Evolutionary conservation across 169 alveolate genomes (phyloP), one percentile per base, ranked within the genome.

Genomic region (Plasmodium coatneyi): DNA sequence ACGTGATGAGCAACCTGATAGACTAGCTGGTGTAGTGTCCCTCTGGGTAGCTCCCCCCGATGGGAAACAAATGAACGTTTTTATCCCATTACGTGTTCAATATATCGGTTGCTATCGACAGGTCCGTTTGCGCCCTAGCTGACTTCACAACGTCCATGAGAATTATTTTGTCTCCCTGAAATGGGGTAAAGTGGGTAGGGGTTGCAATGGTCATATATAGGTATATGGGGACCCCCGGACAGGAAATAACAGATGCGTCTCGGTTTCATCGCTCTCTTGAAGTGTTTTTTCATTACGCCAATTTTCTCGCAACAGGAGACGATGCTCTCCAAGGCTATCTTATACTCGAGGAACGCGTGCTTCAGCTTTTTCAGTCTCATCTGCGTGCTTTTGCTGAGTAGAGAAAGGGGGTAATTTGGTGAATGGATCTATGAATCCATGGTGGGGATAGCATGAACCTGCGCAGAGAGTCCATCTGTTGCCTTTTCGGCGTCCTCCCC

Each of bases 281-380:
- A 12, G 14, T 36, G 22, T 30, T 19, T 19, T 14, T 41, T n/a
- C 60, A 54, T 86, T 86, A 86, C 93, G 30, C 93, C 93, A 19
- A 86, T 86, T 86, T 74, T 52, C 70, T 86, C 93, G 71, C 93
- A 86, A 10, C 93, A 86, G n/a, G 93, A 86, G 36, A 76, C 93
- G 7, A 86, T 86, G 56, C 80, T 86, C 43, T 86, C 93, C 82
- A 86, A 56, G 79, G 86, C 93, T 36, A 86, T 86, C 60, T 76
- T 86, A 76, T 86, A 84, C 70, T 84, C 84, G 41, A 84, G 93
- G 41, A 84, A 84, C 28, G 93, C 36, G 34, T 84, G 30, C 19
- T 84, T 84, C 82, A 84, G 41, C 60, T 49, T 72, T 76, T 34
- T 84, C n/a, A 84, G 41, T 76, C 39, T 72, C 71, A 30, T 74